A percentile compares a stretch with the other conserved stretches of the same genome.
Evolutionary conservation across 2,329 filamentous ascomycete genomes (phyloP).

Genomic region (Magnaporthiopsis incrustans): DNA sequence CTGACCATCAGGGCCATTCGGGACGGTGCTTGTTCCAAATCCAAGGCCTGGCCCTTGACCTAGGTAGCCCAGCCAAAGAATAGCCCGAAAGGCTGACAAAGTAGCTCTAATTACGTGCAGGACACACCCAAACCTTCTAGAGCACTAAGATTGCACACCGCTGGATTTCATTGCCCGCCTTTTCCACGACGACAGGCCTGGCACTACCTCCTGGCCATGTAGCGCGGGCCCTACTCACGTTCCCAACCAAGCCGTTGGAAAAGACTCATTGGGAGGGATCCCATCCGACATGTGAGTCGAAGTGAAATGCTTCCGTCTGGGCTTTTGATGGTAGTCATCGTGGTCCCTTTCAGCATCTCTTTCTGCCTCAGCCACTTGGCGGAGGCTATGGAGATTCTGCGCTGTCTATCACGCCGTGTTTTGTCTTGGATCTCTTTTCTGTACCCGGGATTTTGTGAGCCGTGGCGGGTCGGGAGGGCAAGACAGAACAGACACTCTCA

Average conservation of each 20-base stretch:
- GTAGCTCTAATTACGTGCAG: constrained; percentile 8
- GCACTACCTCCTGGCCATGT: constrained; percentile 15
- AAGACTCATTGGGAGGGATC: constrained; percentile 15
- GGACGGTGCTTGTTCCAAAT: constrained; percentile 6
- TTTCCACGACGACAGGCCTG: constrained; percentile 15
- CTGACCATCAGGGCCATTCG: constrained; percentile 10
- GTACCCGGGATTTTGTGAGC: not conserved
- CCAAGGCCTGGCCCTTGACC: constrained; percentile 6
- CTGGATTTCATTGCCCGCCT: constrained; percentile 22
- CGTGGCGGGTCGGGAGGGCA: too few relatives aligned
- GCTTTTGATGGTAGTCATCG: constrained; percentile 9
- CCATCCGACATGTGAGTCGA: constrained; percentile 16
- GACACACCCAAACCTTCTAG: constrained; percentile 16
- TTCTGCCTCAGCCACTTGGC: constrained; percentile 16
- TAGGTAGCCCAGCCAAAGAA: not conserved
- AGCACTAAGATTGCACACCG: constrained; percentile 22
- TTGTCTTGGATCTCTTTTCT: constrained; percentile 5
- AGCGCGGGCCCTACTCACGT: constrained; percentile 11
- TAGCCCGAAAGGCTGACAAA: too few relatives aligned
- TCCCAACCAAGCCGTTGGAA: constrained; percentile 14
- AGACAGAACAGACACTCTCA: too few relatives aligned
- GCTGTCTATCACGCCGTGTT: constrained; percentile 13
- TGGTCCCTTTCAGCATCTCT: constrained; percentile 11
- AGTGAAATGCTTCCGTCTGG: constrained; percentile 4
- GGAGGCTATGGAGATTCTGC: constrained; percentile 16